Base-by-base conservation (phyloP, 2,329 filamentous ascomycete genomes). In the Aureobasidium uvarum region DNA sequence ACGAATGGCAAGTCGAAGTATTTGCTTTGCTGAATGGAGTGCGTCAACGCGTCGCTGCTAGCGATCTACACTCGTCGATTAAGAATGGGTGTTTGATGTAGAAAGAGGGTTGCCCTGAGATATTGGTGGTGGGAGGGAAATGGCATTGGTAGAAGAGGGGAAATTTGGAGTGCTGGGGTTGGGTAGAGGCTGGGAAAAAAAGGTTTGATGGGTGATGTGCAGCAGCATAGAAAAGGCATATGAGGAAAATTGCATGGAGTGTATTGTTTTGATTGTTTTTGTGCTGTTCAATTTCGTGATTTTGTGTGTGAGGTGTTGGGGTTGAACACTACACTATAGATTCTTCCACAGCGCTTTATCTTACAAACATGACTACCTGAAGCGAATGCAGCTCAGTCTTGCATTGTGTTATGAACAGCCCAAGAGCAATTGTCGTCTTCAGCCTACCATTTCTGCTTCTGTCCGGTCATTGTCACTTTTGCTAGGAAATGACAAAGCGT, bases 1-100 rank as follows among this genome's bases (percentile, higher is more conserved):
- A 99, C 76, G 95, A 99, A 76, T 99, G 95, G 95, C 83, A 95
- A 67, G 88, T 97, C 2, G 95, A 98, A 76, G 91, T 90, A 13
- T 97, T 88, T 64, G 84, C 83, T 23, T 88, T 85, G 80, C 77
- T 85, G 58, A 84, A 84, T 0, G 83, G 83, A n/a, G 81, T 82
- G 69, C 81, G 88, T 64, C 81, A 91, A 76, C 88, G 88, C 77
- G 79, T 92, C 20, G 88, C 82, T 5, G 81, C 81, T 55, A 88
- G 86, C 52, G 88, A 88, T 60, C 75, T 91, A 70, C 88, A 88
- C 72, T 90, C 85, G 71, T 90, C 87, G 74, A 83, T 85, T 65
- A 86, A 87, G 74, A 84, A 89, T 68, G 88, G 87, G 0, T 91
- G 89, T 72, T 76, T 90, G 72, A 90, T 91, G 88, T 91, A 58